Evolutionary conservation across 192 early-diverging fungal genomes (phyloP).

Genomic region (Helicostylum pulchrum): DNA sequence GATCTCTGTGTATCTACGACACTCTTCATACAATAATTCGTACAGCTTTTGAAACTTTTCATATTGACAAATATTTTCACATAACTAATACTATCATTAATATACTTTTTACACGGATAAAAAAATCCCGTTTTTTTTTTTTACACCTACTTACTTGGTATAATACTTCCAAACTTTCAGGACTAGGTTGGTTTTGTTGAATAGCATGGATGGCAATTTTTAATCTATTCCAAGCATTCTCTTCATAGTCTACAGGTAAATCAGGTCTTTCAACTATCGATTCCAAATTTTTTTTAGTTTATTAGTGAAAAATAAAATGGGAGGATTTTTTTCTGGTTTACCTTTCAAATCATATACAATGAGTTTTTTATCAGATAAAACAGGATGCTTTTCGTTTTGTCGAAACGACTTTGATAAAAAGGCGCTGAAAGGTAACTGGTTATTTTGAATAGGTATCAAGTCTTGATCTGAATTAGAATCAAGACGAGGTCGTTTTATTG

Average conservation of each 20-base stretch:
- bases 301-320: not conserved
- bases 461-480: not conserved
- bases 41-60: slow-evolving; percentile 11
- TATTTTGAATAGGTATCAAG: not conserved
- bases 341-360: slow-evolving; percentile 20
- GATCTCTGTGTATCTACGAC: not conserved
- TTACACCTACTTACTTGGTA: slow-evolving; percentile 51
- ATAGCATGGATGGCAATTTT: slow-evolving; percentile 72
- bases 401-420: slow-evolving; percentile 17
- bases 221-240: slow-evolving; percentile 61
- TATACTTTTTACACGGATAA: not conserved
- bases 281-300: no score
- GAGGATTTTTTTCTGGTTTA: slow-evolving; percentile 3
- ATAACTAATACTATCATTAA: slow-evolving; percentile 1
- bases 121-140: no score
- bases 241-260: slow-evolving; percentile 67
- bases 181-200: slow-evolving; percentile 54
- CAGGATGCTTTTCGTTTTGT: slow-evolving; percentile 7
- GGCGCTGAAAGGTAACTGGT: slow-evolving; percentile 11
- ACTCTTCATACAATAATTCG: not conserved
- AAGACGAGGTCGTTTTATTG: slow-evolving; percentile 11
- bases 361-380: slow-evolving; percentile 19
- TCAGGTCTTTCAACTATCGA: slow-evolving; percentile 37
- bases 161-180: slow-evolving; percentile 77
- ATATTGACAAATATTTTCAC: slow-evolving; percentile 18